A percentile compares a stretch with the other conserved stretches of the same genome.
phyloP scores from a whole-genome alignment of 2,329 filamentous ascomycete species.

The Venturia oleaginea region DNA sequence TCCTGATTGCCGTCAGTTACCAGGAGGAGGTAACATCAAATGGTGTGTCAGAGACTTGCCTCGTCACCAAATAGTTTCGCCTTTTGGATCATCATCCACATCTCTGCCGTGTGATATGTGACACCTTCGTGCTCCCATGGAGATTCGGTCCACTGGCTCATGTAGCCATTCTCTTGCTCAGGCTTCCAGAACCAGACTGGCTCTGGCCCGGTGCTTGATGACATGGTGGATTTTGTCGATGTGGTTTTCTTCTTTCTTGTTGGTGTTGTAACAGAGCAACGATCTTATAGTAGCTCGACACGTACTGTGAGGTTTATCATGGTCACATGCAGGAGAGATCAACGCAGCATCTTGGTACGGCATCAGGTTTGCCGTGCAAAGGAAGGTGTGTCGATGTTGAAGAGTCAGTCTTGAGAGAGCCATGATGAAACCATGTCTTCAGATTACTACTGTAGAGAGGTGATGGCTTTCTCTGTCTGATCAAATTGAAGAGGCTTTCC shows the following conservation, averaged over 20 bases:
- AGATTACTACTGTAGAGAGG: no score
- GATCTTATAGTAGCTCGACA: background rate
- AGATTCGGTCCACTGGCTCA: constrained; percentile 54
- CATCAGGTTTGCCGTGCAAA: background rate
- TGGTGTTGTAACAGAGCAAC: background rate
- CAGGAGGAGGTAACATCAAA: background rate
- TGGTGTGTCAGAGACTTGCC: constrained; percentile 16
- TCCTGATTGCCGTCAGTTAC: background rate
- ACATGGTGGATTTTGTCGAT: background rate
- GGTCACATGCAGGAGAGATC: background rate
- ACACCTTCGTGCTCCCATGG: constrained; percentile 37
- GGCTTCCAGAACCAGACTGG: constrained; percentile 29
- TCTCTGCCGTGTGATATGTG: constrained; percentile 33
- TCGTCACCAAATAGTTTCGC: constrained; percentile 34
- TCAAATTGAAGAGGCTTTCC: no score
- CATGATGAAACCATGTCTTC: no score
- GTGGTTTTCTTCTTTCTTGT: background rate
- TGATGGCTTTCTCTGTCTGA: no score
- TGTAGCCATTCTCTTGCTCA: constrained; percentile 42
- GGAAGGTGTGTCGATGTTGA: no score
- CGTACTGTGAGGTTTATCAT: background rate
- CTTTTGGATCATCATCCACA: constrained; percentile 43
- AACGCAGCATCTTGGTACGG: background rate
- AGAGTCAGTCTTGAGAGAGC: no score
- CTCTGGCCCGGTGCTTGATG: background rate